These are phyloP conservation scores for Pythium diclinum DNA, from an alignment of 352 stramenopile species.

Conservation along the genomic window DNA sequence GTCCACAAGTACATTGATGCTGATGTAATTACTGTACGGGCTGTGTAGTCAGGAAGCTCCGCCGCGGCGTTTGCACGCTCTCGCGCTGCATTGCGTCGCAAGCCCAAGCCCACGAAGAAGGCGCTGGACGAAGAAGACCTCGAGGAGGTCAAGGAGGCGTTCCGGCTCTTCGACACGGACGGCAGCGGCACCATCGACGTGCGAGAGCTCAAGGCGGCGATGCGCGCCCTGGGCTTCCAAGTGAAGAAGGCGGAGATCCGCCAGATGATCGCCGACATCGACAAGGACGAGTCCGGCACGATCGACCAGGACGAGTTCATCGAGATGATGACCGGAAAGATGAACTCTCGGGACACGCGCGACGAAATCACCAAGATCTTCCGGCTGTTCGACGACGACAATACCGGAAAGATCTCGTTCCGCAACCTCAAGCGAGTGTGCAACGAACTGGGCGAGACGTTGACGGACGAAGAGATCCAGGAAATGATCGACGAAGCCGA, in stretches of 20 bases:
- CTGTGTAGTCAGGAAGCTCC: constrained; percentile 23
- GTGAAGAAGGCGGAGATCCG: constrained; percentile 92
- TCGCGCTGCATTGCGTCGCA: constrained; percentile 26
- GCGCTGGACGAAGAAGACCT: constrained; percentile 90
- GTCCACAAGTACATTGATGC: background rate
- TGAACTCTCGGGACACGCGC: constrained; percentile 86
- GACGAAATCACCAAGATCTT: constrained; percentile 95
- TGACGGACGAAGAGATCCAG: constrained; percentile 83
- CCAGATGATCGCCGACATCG: constrained; percentile 92
- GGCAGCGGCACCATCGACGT: constrained; percentile 90
- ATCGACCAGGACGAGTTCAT: constrained; percentile 93
- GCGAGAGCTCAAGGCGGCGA: constrained; percentile 93
- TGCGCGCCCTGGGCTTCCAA: constrained; percentile 93
- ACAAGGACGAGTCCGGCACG: constrained; percentile 90
- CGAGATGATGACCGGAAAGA: constrained; percentile 94
- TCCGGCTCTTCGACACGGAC: constrained; percentile 93
- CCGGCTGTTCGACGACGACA: constrained; percentile 94
- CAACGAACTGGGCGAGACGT: constrained; percentile 69
- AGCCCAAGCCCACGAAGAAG: constrained; percentile 58
- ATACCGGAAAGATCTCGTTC: constrained; percentile 94
- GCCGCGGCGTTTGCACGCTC: constrained; percentile 29
- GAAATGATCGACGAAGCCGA: constrained; percentile 97
- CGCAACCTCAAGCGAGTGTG: constrained; percentile 93
- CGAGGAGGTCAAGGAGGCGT: constrained; percentile 94
- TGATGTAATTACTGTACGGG: background rate